These are phyloP conservation scores for Stephania yunnanensis DNA, from an alignment of 164 flowering plant genomes.

Conservation along the genomic window DNA sequence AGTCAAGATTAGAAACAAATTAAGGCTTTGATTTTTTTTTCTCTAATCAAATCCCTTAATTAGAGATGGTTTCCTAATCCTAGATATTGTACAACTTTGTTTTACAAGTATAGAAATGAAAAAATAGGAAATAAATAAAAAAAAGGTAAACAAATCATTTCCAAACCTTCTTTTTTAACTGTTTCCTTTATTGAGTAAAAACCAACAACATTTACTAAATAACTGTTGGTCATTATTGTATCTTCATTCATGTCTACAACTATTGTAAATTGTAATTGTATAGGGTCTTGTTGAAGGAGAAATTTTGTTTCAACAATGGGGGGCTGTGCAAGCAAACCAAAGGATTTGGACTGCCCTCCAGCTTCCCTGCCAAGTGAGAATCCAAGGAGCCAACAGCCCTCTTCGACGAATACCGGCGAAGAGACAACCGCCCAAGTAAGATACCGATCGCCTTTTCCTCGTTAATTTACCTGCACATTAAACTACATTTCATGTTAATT, in stretches of 20 bases:
- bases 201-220: neutral
- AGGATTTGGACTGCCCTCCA: constrained; percentile 11
- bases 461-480: neutral
- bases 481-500: neutral
- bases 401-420: constrained; percentile 1
- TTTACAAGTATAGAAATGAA: too few species aligned
- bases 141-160: neutral
- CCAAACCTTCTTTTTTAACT: neutral
- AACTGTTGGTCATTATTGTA: neutral
- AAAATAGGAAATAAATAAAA: too few species aligned
- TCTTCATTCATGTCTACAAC: neutral
- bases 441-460: neutral
- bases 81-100: too few species aligned
- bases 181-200: neutral
- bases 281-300: neutral
- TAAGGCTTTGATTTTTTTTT: too few species aligned
- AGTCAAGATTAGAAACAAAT: too few species aligned
- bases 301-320: constrained; percentile 13
- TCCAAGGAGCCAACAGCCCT: constrained; percentile 3
- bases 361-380: constrained; percentile 15
- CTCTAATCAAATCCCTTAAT: neutral
- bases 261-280: neutral
- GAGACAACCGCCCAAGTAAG: constrained; percentile 15
- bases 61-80: too few species aligned
- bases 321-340: constrained; percentile 24